A percentile compares a stretch with the other conserved stretches of the same genome.
phyloP scores from a whole-genome alignment of 257 asterid species.

The Gentiana straminea region DNA sequence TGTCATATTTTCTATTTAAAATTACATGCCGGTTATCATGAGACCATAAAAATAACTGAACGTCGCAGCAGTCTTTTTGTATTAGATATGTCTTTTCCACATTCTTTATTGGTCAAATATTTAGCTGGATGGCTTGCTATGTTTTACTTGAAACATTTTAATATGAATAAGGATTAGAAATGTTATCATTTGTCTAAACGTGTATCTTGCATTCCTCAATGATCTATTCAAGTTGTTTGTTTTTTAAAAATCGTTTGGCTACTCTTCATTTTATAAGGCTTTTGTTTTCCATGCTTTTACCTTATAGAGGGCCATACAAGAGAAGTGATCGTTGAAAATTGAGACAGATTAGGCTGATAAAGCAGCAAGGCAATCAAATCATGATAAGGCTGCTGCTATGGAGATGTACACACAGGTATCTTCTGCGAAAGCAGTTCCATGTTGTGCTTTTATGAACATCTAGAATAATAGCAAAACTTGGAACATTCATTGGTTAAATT shows the following conservation, averaged over 20 bases:
- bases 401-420: conserved; percentile 73
- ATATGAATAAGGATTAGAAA: not conserved
- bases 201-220: not conserved
- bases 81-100: too few relatives aligned
- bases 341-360: conserved; percentile 73
- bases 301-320: conserved; percentile 57
- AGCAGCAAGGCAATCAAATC: conserved; percentile 55
- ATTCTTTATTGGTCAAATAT: too few relatives aligned
- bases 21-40: too few relatives aligned
- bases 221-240: too few relatives aligned
- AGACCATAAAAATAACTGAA: too few relatives aligned
- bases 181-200: not conserved
- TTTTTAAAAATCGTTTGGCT: too few relatives aligned
- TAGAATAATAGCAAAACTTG: too few relatives aligned
- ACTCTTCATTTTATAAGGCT: not conserved
- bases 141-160: too few relatives aligned
- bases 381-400: conserved; percentile 51
- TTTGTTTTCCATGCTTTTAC: not conserved
- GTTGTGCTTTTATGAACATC: conserved; percentile 2
- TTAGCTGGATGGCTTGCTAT: too few relatives aligned
- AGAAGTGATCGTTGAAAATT: conserved; percentile 40
- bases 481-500: too few relatives aligned
- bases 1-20: not conserved
- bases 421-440: conserved; percentile 1
- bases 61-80: too few relatives aligned